Conservation (phyloP, 2,329 filamentous ascomycete genomes). For the Fusarium protoensiforme region DNA sequence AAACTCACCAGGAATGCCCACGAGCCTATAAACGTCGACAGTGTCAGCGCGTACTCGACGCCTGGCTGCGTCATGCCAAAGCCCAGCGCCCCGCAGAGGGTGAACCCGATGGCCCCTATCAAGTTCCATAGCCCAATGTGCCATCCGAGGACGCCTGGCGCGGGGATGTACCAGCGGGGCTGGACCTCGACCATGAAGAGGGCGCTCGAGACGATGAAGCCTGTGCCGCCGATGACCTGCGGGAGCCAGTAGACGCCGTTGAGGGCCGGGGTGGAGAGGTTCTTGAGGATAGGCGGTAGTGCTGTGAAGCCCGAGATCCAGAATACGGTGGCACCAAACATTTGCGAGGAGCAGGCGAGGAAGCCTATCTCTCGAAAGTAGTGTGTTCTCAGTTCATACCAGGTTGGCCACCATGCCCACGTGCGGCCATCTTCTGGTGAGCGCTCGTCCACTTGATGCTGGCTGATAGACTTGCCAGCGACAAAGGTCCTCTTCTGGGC, state of each 20-base stretch:
- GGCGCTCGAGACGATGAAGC: slow-evolving; percentile 68
- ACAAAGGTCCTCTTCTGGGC: slow-evolving; percentile 38
- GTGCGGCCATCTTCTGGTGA: slow-evolving; percentile 30
- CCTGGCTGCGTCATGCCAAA: slow-evolving; percentile 53
- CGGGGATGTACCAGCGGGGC: slow-evolving; percentile 70
- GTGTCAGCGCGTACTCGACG: slow-evolving; percentile 55
- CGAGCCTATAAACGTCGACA: slow-evolving; percentile 62
- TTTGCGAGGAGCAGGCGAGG: slow-evolving; percentile 66
- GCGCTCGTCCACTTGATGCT: background rate
- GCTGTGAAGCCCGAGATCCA: slow-evolving; percentile 72
- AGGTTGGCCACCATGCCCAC: slow-evolving; percentile 72
- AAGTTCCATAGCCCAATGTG: slow-evolving; percentile 75
- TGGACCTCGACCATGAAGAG: slow-evolving; percentile 77
- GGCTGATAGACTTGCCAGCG: background rate
- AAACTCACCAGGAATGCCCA: slow-evolving; percentile 57
- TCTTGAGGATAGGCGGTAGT: slow-evolving; percentile 60
- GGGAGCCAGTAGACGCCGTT: slow-evolving; percentile 70
- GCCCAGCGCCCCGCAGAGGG: slow-evolving; percentile 67
- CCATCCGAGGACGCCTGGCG: slow-evolving; percentile 69
- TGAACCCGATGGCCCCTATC: slow-evolving; percentile 72
- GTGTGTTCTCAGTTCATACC: slow-evolving; percentile 66
- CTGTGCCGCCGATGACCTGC: slow-evolving; percentile 70
- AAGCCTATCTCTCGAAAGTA: slow-evolving; percentile 64
- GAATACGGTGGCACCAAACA: slow-evolving; percentile 71
- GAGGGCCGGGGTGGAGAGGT: slow-evolving; percentile 50